Evolutionary conservation across 2,329 filamentous ascomycete genomes (phyloP), one percentile per base, ranked within the genome.

Genomic region (Diaporthe helianthi): DNA sequence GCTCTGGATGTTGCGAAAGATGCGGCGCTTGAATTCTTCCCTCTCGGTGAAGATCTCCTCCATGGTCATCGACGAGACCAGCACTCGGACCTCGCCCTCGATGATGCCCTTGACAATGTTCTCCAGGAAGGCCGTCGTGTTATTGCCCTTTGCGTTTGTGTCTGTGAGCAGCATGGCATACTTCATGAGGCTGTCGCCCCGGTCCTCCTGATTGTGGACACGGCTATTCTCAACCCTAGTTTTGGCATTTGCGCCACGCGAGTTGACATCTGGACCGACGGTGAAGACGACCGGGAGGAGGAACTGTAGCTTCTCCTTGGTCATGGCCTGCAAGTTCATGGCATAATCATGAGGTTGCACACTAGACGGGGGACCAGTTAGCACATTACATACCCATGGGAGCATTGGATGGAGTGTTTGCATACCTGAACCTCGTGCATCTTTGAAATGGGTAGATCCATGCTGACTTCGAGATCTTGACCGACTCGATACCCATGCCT

Each of bases 91-190:
- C 79, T 97, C 93, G 71, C 93, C 93, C 79, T 97, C 93, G 74
- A 97, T 96, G 78, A 97, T 94, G 71, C 93, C 93, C 79, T 93
- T 95, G 79, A 97, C 91, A 71, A 97, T 97, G 74, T 92, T 92
- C 76, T 92, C 91, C 19, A 96, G 89, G 80, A 95, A 92, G 66
- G 86, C 73, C 79, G 81, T 75, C 64, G 78, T 74, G 19, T 81
- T 74, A 15, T 81, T 80, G 44, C 79, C 81, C 17, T 81, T 78
- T 36, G 78, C 73, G 46, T 77, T 76, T 10, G 81, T 79, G 70
- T 90, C 91, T 5, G 92, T 92, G 5, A 97, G 84, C 0, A 97
- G 85, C 79, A 93, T 91, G 64, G 93, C 93, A 76, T 94, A 97
- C 81, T 94, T 96, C 80, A 90, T 88, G 60, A 97, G 85, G 2